Conservation (phyloP, 768 basidiomycete species). For the Phylloporus arenicola region DNA sequence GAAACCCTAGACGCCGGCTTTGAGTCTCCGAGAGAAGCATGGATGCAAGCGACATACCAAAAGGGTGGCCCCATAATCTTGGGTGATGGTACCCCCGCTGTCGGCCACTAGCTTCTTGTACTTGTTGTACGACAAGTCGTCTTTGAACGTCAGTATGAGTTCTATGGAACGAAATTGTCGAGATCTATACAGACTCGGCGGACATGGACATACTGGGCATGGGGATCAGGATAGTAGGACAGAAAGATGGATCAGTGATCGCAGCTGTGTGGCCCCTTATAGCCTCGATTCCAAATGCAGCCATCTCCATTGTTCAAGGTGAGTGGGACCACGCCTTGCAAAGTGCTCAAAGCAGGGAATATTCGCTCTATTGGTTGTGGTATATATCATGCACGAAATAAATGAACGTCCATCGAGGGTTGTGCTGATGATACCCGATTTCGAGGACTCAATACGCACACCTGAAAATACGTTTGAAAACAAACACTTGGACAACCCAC, state of each 20-base stretch:
- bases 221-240: not conserved
- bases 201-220: slow-evolving; percentile 18
- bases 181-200: not conserved
- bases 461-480: too few species aligned
- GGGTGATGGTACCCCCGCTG: slow-evolving; percentile 5
- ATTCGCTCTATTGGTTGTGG: too few species aligned
- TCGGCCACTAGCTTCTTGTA: slow-evolving; percentile 5
- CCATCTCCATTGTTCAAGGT: too few species aligned
- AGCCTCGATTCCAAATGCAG: too few species aligned
- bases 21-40: not conserved
- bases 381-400: too few species aligned
- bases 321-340: too few species aligned
- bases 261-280: not conserved
- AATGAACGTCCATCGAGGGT: too few species aligned
- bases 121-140: slow-evolving; percentile 2
- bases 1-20: slow-evolving; percentile 11
- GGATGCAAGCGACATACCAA: not conserved
- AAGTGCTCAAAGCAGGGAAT: too few species aligned
- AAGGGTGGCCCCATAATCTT: slow-evolving; percentile 2
- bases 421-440: too few species aligned
- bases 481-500: too few species aligned
- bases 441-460: too few species aligned
- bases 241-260: not conserved
- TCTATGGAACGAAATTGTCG: not conserved
- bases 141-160: slow-evolving; percentile 9